Conservation (phyloP, 176 grass and related monocot genomes). For the Coix lacrymajobi region DNA sequence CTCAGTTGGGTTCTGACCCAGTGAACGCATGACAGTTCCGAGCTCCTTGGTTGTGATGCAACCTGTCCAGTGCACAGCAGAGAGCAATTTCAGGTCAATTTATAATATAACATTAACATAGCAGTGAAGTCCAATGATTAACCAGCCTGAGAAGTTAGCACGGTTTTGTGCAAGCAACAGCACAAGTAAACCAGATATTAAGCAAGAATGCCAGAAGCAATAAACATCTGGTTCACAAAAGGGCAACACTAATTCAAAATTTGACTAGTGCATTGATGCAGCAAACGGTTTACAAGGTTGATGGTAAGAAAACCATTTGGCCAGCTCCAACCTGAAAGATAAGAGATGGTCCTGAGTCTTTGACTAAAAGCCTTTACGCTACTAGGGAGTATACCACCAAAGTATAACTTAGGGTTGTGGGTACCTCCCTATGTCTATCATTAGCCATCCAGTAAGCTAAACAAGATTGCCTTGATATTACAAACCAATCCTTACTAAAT, state of each 20-base stretch:
- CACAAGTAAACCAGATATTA: neutral
- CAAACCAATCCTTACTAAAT: neutral
- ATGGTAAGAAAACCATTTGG: neutral
- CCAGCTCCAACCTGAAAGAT: neutral
- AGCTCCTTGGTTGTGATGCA: slow-evolving; percentile 98
- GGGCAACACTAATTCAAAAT: neutral
- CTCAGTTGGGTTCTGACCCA: slow-evolving; percentile 93
- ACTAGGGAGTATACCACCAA: neutral
- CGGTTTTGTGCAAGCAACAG: neutral
- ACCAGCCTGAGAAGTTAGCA: neutral
- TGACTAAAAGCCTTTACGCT: too few species aligned
- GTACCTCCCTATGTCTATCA: neutral
- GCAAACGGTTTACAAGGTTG: neutral
- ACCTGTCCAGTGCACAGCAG: slow-evolving; percentile 28
- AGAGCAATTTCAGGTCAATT: neutral
- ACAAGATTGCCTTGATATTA: neutral
- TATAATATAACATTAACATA: neutral
- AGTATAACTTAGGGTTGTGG: neutral
- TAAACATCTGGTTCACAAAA: neutral
- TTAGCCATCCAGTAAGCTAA: neutral
- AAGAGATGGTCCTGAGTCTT: neutral
- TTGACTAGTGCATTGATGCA: neutral
- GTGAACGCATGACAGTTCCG: slow-evolving; percentile 86
- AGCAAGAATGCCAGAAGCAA: neutral
- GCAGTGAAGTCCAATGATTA: neutral